phyloP scores from a whole-genome alignment of 345 rosid species.

The Luvunga scandens region DNA sequence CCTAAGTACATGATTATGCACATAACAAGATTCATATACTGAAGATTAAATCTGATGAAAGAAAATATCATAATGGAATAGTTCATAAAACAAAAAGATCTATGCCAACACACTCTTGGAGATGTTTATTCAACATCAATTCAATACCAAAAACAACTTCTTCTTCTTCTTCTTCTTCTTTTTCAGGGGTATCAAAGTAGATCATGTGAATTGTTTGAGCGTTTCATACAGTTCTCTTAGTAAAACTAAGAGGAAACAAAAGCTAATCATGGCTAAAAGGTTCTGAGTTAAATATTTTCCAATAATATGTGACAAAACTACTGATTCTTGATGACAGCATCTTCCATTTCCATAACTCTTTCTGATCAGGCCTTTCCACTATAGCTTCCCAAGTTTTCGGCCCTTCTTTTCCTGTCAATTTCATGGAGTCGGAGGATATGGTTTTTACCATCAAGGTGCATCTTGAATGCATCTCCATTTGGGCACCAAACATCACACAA shows the following conservation, averaged over 20 bases:
- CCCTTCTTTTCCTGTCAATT: not conserved
- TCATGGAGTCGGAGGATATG: conserved; percentile 8
- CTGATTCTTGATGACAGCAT: not conserved
- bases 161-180: not conserved
- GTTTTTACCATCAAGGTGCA: conserved; percentile 17
- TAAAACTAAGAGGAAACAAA: not conserved
- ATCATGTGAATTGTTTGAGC: not conserved
- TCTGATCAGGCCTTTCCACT: not conserved
- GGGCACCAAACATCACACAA: conserved; percentile 21
- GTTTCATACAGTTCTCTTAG: not conserved
- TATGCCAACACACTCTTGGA: too few species aligned
- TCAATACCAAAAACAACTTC: not conserved
- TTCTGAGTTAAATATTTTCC: not conserved
- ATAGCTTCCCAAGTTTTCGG: not conserved
- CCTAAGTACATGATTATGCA: not conserved
- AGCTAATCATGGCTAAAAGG: not conserved
- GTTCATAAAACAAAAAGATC: not conserved
- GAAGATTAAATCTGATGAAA: not conserved
- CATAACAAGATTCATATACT: not conserved
- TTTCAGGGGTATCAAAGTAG: not conserved
- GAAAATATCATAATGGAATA: not conserved
- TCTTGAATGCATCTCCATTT: conserved; percentile 7
- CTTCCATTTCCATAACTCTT: not conserved
- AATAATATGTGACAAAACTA: not conserved
- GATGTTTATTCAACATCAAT: not conserved